Evolutionary conservation across 768 basidiomycete genomes (phyloP), one percentile per base, ranked within the genome.

Genomic region (Punctularia strigosozonata): DNA sequence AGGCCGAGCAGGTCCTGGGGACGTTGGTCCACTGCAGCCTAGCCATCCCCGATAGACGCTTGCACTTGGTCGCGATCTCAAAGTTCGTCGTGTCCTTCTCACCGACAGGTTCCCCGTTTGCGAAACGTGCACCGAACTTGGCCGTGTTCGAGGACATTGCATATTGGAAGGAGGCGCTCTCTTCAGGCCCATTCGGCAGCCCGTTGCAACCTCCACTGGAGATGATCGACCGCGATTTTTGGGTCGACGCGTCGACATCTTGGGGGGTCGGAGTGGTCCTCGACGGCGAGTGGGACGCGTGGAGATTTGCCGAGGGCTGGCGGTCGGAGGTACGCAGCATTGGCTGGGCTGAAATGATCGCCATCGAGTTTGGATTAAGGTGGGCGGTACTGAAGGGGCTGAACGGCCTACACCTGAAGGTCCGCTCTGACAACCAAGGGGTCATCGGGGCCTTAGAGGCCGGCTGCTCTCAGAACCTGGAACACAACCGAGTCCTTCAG

Each of bases 281-380:
- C 5, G 49, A 45, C 2, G 14, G 5, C 2, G 39, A 31, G 17
- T 66, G 55, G 56, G 56, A 39, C 2, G 53, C 45, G 0, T 64
- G 61, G 61, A 4, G 15, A 0, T 61, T 50, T 49, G 51, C 55
- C 0, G 39, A 42, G 6, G 59, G 57, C 0, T 60, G 56, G 1
- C 15, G 39, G 1, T n/a, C n/a, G n/a, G 21, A 40, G n/a, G 14
- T 36, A 0, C 48, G 31, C 53, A 53, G 62, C 46, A 65, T 64
- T 30, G 58, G 56, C 0, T 65, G 63, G 63, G 63, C 63, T 19
- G 62, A 65, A 39, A 56, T 57, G 3, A 52, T 62, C 0, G 62
- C 57, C 8, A 48, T 66, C 14, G 59, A 66, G 41, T 45, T 66
- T 0, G 59, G 59, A 1, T 36, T 62, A 0, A 44, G 25, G 2